Conservation (phyloP, 1,139 yeast genomes). For the Taphrina pruni region DNA sequence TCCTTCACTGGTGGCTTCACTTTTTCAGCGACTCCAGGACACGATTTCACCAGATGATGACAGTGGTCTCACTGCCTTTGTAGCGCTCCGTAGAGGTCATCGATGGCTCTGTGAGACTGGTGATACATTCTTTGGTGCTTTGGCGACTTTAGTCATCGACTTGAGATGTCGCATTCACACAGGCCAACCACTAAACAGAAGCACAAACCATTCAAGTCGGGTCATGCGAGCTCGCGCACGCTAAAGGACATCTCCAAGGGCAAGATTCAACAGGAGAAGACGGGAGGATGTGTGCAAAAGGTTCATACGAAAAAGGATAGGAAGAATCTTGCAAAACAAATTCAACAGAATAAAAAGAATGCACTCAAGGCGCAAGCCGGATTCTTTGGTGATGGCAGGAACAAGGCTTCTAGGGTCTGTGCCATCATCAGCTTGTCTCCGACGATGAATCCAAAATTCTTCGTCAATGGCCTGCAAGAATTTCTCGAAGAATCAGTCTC, state of each 20-base stretch:
- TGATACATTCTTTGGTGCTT: neutral
- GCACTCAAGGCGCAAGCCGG: constrained; percentile 59
- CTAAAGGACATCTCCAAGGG: constrained; percentile 71
- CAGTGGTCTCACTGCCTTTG: neutral
- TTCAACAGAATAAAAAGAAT: constrained; percentile 71
- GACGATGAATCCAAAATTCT: constrained; percentile 67
- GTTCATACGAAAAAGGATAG: constrained; percentile 69
- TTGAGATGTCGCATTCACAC: constrained; percentile 62
- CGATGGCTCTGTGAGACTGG: neutral
- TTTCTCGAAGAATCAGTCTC: constrained; percentile 47
- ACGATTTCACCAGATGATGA: constrained; percentile 16
- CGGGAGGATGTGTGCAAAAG: constrained; percentile 52
- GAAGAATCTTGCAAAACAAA: constrained; percentile 77
- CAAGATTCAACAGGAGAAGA: constrained; percentile 75
- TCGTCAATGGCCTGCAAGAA: constrained; percentile 57
- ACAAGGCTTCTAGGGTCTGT: constrained; percentile 82
- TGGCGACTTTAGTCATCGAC: neutral
- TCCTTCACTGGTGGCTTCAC: constrained; percentile 10
- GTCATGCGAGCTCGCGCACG: constrained; percentile 86
- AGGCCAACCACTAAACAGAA: constrained; percentile 81
- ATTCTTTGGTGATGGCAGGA: constrained; percentile 71
- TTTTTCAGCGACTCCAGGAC: constrained; percentile 8
- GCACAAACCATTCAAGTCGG: constrained; percentile 82
- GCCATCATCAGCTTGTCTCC: constrained; percentile 76
- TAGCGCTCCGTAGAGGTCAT: no score